These are phyloP conservation scores for Talaromyces sp. DNA, from an alignment of 2,329 filamentous ascomycete species.

Conservation along the genomic window DNA sequence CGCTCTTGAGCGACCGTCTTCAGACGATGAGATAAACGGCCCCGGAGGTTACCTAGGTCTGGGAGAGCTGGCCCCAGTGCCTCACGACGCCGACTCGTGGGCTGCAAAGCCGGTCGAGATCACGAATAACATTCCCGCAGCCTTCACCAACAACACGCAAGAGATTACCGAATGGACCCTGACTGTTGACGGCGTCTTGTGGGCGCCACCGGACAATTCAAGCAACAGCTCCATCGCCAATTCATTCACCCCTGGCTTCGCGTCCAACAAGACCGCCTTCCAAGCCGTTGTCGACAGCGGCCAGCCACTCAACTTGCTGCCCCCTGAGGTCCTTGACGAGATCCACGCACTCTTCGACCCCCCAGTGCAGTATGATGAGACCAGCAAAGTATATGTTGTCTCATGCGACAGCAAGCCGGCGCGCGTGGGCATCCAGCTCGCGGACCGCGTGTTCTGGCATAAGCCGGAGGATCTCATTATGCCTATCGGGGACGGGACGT, in stretches of 20 bases:
- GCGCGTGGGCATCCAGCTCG: conserved; percentile 1
- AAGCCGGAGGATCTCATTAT: conserved; percentile 27
- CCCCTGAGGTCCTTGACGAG: conserved; percentile 31
- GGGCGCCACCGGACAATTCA: conserved; percentile 10
- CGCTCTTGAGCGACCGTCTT: conserved; percentile 36
- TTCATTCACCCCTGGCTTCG: background rate
- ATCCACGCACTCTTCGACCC: conserved; percentile 41
- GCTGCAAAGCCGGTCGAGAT: conserved; percentile 32
- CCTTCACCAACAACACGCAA: conserved; percentile 17
- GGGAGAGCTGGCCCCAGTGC: conserved; percentile 46
- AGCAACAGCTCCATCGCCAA: conserved; percentile 4
- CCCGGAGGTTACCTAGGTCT: conserved; percentile 44
- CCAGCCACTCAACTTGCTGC: conserved; percentile 32
- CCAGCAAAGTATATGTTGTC: conserved; percentile 24
- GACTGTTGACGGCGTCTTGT: conserved; percentile 26
- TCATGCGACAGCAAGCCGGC: conserved; percentile 1
- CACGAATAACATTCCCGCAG: conserved; percentile 19
- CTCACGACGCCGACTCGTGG: conserved; percentile 25
- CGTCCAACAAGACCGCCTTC: conserved; percentile 25
- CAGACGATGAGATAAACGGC: background rate
- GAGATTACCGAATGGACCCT: conserved; percentile 37
- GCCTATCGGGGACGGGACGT: conserved; percentile 14
- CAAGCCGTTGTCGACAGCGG: conserved; percentile 40
- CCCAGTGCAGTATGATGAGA: conserved; percentile 29
- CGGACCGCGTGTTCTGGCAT: conserved; percentile 28